Base-by-base conservation (phyloP, 2,329 filamentous ascomycete species). In the Stachybotrys chartarum region DNA sequence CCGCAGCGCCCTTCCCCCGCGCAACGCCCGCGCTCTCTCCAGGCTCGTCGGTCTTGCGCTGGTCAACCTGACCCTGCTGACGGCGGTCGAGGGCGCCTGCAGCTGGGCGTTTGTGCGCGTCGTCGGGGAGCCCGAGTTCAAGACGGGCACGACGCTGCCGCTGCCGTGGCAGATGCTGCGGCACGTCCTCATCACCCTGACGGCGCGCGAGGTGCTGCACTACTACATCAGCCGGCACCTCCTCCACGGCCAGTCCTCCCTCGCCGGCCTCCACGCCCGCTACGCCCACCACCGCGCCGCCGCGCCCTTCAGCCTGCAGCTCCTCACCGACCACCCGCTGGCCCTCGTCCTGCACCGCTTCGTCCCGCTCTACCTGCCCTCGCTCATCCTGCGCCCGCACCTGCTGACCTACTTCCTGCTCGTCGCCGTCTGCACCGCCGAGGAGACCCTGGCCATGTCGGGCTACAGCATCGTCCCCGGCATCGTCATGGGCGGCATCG, bases 211-310 rank as follows among this genome's bases (percentile, higher is more conserved):
- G 74, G 64, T 83, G 7, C 66, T 91, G 11, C 82, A 85, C 56
- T 96, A 95, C 68, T 80, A 84, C 62, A 78, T 90, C 61, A 91
- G 96, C 72, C 85, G 88, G 53, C 81, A 81, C 64, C 57, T 87
- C 30, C 78, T 96, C 8, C 91, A 96, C 71, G 68, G 67, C 48
- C 54, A 65, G 6, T 66, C 69, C 0, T 55, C 63, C 3, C 57
- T 81, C 30, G 73, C 75, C 7, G 67, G 60, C 6, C 70, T 78
- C 52, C 75, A 83, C 66, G 57, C 64, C 51, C 52, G 62, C 54
- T 78, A 75, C 65, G 73, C 74, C 63, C 84, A 90, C 71, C 70
- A 75, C 51, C 73, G 81, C 55, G 67, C 68, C 30, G 75, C 80
- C 2, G 82, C 85, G 0, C 77, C 79, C 0, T 87, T 82, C 68